Evolutionary conservation across 495 filamentous ascomycete species (phyloP).

Genomic region (Penicillium simplicissimum): DNA sequence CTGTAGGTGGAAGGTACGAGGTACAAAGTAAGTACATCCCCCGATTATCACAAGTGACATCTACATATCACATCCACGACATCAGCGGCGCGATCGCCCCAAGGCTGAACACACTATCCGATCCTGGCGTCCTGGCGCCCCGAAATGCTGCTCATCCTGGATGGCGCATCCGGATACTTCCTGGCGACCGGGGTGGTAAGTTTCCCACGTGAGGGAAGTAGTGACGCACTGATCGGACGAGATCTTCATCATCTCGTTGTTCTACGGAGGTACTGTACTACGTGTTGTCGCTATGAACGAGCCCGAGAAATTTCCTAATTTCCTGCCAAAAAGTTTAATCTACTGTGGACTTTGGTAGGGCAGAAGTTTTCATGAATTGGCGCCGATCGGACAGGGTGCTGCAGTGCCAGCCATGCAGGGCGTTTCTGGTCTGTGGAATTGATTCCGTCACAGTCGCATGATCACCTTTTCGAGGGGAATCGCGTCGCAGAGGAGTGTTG

Average conservation of each 20-base stretch:
- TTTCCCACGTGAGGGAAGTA: conserved; percentile 8
- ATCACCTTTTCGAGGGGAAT: neutral
- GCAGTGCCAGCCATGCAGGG: neutral
- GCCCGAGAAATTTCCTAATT: neutral
- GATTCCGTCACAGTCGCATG: neutral
- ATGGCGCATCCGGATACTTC: neutral
- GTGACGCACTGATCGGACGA: conserved; percentile 1
- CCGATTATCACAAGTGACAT: neutral
- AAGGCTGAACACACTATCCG: conserved; percentile 16
- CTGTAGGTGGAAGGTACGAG: neutral
- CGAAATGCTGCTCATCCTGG: neutral
- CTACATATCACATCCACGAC: conserved; percentile 11
- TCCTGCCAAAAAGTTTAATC: neutral
- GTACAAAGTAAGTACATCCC: neutral
- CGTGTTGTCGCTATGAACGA: neutral
- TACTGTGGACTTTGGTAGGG: neutral
- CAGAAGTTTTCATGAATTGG: neutral
- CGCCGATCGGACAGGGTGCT: neutral
- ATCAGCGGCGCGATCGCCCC: conserved; percentile 30
- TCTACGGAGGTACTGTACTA: neutral
- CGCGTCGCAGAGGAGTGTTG: neutral
- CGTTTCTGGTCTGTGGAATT: neutral
- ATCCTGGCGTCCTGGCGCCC: neutral
- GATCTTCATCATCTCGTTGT: neutral
- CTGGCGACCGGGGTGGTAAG: neutral